Evolutionary conservation across 139 green algal genomes (phyloP).

Genomic region (Chlorella sp.): DNA sequence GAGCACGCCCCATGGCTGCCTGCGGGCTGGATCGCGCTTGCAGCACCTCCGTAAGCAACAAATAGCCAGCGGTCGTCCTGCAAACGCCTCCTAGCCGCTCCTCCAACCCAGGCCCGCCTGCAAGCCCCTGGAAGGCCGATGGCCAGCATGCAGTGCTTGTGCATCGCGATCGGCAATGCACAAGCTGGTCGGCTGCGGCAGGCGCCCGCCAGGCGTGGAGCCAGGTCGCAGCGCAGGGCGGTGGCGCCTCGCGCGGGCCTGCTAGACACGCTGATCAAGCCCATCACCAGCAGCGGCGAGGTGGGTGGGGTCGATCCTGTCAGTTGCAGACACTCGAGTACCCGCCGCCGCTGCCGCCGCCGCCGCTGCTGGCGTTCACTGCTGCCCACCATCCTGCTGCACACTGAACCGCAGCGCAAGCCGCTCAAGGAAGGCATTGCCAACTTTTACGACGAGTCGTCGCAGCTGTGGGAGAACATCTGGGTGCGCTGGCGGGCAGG

Average conservation of each 20-base stretch:
- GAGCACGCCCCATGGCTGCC: too few relatives aligned
- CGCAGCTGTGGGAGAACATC: slow-evolving; percentile 92
- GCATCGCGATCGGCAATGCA: too few relatives aligned
- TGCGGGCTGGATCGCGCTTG: too few relatives aligned
- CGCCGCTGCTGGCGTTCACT: neutral
- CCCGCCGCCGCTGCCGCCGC: neutral
- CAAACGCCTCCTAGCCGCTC: too few relatives aligned
- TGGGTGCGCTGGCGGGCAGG: slow-evolving; percentile 59
- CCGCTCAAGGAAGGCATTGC: slow-evolving; percentile 95
- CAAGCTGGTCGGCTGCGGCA: too few relatives aligned
- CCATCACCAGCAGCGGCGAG: slow-evolving; percentile 15
- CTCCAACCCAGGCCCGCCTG: too few relatives aligned
- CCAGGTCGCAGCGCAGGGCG: too few relatives aligned
- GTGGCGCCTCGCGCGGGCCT: neutral
- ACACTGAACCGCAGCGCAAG: slow-evolving; percentile 41
- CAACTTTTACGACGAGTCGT: slow-evolving; percentile 94
- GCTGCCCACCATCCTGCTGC: neutral
- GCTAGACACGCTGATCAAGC: slow-evolving; percentile 36
- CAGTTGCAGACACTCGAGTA: neutral
- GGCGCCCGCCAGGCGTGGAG: too few relatives aligned
- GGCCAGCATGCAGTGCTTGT: too few relatives aligned
- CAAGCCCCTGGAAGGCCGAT: too few relatives aligned
- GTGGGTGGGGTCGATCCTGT: neutral
- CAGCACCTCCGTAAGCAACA: too few relatives aligned
- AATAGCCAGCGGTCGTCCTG: too few relatives aligned